phyloP scores from a whole-genome alignment of 805 yeast species.

The Candida odintsovae region DNA sequence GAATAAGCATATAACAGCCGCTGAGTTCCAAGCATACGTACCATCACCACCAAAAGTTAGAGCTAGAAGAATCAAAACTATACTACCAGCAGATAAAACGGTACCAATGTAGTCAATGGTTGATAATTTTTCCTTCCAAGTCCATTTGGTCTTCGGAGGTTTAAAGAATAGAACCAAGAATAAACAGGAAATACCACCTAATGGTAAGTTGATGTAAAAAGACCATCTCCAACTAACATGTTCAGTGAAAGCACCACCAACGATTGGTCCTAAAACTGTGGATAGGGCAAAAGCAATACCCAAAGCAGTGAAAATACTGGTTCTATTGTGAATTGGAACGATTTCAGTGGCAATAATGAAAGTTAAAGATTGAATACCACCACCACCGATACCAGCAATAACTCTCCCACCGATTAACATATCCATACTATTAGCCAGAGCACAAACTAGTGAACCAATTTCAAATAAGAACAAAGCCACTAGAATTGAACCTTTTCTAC shows the following conservation, averaged over 20 bases:
- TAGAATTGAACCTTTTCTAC: conserved; percentile 29
- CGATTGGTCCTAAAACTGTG: conserved; percentile 53
- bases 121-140: conserved; percentile 30
- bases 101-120: conserved; percentile 47
- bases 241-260: conserved; percentile 63
- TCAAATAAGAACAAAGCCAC: conserved; percentile 37
- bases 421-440: conserved; percentile 47
- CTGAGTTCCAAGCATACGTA: conserved; percentile 42
- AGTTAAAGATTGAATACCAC: conserved; percentile 55
- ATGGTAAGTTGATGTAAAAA: conserved; percentile 53
- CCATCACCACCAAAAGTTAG: conserved; percentile 47
- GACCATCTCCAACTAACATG: conserved; percentile 70
- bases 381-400: conserved; percentile 67
- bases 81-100: conserved; percentile 32
- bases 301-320: conserved; percentile 16
- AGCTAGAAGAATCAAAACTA: conserved; percentile 40
- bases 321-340: conserved; percentile 29
- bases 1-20: conserved; percentile 41
- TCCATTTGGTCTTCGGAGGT: conserved; percentile 39
- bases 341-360: conserved; percentile 51
- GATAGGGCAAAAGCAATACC: conserved; percentile 39
- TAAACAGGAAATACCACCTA: conserved; percentile 44
- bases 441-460: conserved; percentile 56
- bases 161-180: conserved; percentile 27
- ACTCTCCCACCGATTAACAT: conserved; percentile 68